Conservation (phyloP, 108 stramenopile genomes). For the Phaeodactylum tricornutum region DNA sequence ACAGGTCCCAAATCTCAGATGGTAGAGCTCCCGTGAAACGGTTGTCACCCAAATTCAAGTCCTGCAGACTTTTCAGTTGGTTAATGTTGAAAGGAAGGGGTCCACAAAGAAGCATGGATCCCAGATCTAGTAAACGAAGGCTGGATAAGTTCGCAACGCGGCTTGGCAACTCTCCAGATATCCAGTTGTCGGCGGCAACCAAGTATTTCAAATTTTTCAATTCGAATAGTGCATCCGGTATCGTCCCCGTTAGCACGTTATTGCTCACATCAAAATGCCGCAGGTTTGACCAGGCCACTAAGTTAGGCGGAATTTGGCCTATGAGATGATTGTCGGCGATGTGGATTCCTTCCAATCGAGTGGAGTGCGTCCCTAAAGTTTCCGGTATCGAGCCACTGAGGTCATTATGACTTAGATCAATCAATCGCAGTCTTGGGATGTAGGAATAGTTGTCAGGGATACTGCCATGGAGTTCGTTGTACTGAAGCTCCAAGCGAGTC, state of each 20-base stretch:
- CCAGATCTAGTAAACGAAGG: constrained; percentile 9
- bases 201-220: constrained; percentile 13
- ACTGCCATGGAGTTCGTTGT: constrained; percentile 12
- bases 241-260: constrained; percentile 29
- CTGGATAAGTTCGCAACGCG: constrained; percentile 7
- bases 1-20: not conserved
- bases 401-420: not conserved
- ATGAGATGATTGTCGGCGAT: constrained; percentile 18
- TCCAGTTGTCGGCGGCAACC: constrained; percentile 16
- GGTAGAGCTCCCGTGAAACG: constrained; percentile 9
- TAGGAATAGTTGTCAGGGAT: constrained; percentile 1
- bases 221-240: constrained; percentile 14
- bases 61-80: constrained; percentile 14
- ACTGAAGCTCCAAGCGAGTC: constrained; percentile 9
- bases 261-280: not conserved
- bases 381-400: constrained; percentile 1
- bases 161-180: constrained; percentile 11
- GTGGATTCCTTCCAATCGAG: constrained; percentile 1
- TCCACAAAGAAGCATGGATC: constrained; percentile 17
- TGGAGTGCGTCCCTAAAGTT: not conserved
- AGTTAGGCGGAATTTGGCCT: constrained; percentile 19
- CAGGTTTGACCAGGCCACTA: not conserved
- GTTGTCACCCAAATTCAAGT: constrained; percentile 17
- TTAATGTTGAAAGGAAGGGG: constrained; percentile 23
- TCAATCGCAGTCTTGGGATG: not conserved